Base-by-base conservation (phyloP, 345 rosid species). In the Pistacia vera region DNA sequence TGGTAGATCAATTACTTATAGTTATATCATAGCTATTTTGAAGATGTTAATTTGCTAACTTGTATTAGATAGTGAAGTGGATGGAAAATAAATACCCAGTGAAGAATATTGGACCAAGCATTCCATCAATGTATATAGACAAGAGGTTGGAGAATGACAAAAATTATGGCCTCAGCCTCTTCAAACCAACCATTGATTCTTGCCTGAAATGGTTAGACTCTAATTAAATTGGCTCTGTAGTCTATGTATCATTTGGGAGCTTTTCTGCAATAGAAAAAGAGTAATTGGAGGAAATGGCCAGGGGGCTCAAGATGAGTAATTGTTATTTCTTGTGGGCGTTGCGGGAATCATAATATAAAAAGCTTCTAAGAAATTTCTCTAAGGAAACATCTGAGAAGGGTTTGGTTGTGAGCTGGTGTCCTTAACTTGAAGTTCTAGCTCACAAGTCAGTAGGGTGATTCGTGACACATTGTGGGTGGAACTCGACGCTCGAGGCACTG, bases 211-310 rank as follows among this genome's bases (percentile, higher is more conserved):
- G 92, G 95, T 66, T 91, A 20, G 80, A 49, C 54, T 49, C 54
- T 9, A 89, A 82, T 79, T 75, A 78, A 11, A 67, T 70, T 13
- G 61, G 28, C 17, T 91, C 90, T 0, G 95, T 91, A 1, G 79
- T 88, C 56, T 88, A 88, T 13, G 81, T 84, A 28, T 86, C 95
- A 66, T 91, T 89, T 36, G 90, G 92, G 35, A 91, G 95, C 76
- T 28, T 89, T 55, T 89, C 86, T 20, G 66, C 57, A 18, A 70
- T 84, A 2, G 84, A 77, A 58, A 82, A 83, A 57, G 82, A 82
- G 13, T 88, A 89, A 73, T 85, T 86, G 89, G 78, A 60, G 66
- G 91, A 91, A 65, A 36, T 91, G 4, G 90, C 90, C 0, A 28
- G 57, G 25, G 92, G 88, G 7, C 80, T 89, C 18, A 89, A 80